A percentile compares a stretch with the other conserved stretches of the same genome.
Conservation (phyloP, 306 rosid species). For the Senna tora region DNA sequence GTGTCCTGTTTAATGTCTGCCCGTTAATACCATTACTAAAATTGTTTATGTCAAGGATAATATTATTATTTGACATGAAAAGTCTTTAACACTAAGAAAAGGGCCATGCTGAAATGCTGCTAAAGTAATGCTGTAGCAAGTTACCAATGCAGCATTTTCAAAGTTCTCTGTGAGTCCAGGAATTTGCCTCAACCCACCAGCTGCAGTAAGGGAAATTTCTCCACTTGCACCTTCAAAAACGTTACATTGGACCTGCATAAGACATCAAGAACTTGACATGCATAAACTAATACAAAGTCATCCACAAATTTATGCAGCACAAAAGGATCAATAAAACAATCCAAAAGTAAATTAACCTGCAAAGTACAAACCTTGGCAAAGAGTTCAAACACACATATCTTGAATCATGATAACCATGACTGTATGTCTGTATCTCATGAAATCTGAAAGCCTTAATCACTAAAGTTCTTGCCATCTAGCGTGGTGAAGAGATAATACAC, state of each 20-base stretch:
- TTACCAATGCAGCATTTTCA: slow-evolving; percentile 95
- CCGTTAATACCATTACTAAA: slow-evolving; percentile 1
- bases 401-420: slow-evolving; percentile 1
- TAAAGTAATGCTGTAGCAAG: slow-evolving; percentile 24
- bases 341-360: slow-evolving; percentile 23
- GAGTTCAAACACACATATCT: slow-evolving; percentile 20
- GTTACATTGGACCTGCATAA: slow-evolving; percentile 81
- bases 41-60: slow-evolving; percentile 26
- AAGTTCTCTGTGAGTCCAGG: slow-evolving; percentile 67
- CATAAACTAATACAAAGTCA: slow-evolving; percentile 9
- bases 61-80: slow-evolving; percentile 15
- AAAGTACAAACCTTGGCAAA: neutral
- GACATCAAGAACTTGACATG: slow-evolving; percentile 34
- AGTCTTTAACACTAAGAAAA: slow-evolving; percentile 20
- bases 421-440: neutral
- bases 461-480: slow-evolving; percentile 16
- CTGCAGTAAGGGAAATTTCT: slow-evolving; percentile 83
- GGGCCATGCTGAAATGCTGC: slow-evolving; percentile 21
- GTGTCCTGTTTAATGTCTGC: neutral
- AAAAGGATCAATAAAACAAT: slow-evolving; percentile 12
- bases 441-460: slow-evolving; percentile 23
- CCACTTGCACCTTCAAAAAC: slow-evolving; percentile 86
- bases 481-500: slow-evolving; percentile 21
- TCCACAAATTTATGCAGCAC: slow-evolving; percentile 11
- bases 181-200: slow-evolving; percentile 84